These are phyloP conservation scores for Musa acuminata DNA, from an alignment of 176 grass and related monocot species.

Conservation along the genomic window DNA sequence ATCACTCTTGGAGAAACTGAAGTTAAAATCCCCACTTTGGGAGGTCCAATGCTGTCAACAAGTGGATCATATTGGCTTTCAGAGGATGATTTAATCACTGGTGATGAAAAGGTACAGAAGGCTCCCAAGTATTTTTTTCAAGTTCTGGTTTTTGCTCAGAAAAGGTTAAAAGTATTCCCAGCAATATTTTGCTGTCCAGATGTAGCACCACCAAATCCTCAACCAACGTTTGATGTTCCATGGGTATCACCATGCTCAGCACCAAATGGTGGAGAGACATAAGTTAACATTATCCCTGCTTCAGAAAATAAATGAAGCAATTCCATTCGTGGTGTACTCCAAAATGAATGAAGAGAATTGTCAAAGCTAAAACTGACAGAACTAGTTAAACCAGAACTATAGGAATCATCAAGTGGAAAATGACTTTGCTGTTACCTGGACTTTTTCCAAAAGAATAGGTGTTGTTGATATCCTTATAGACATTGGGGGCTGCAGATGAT, in stretches of 20 bases:
- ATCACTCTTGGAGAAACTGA: constrained; percentile 21
- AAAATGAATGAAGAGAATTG: constrained; percentile 22
- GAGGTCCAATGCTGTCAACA: constrained; percentile 30
- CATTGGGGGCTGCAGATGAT: constrained; percentile 20
- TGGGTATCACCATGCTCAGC: constrained; percentile 18
- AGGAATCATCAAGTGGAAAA: constrained; percentile 9
- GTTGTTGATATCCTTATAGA: constrained; percentile 16
- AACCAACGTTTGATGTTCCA: constrained; percentile 14
- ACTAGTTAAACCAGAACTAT: constrained; percentile 25
- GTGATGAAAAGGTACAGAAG: constrained; percentile 64
- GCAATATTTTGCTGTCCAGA: background rate
- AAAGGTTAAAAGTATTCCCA: constrained; percentile 4
- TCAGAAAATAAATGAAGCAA: constrained; percentile 26
- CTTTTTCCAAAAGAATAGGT: constrained; percentile 24
- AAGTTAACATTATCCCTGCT: constrained; percentile 10
- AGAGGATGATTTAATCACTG: constrained; percentile 22
- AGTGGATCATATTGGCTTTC: constrained; percentile 38
- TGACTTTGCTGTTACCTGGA: constrained; percentile 28
- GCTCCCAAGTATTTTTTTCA: constrained; percentile 39
- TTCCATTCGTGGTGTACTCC: constrained; percentile 6
- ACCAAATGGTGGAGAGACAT: constrained; percentile 19
- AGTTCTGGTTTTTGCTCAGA: constrained; percentile 25
- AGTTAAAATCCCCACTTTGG: constrained; percentile 29
- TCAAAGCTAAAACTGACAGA: constrained; percentile 25
- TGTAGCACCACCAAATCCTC: constrained; percentile 22